Conservation (phyloP, 75 land plant genomes). For the Sequoia sempervirens region DNA sequence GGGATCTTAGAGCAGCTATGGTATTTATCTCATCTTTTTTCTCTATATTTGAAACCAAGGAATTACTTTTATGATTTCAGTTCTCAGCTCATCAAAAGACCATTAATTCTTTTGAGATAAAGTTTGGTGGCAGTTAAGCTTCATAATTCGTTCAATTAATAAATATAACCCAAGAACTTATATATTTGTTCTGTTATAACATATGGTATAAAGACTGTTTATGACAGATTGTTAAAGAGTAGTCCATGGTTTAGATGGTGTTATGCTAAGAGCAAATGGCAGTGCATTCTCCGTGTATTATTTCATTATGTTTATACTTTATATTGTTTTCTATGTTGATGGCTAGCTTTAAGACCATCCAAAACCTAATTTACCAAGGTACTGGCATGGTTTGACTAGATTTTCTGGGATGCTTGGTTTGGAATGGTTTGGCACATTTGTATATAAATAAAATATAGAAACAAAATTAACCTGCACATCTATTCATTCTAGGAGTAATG, state of each 20-base stretch:
- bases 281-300: background rate
- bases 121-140: background rate
- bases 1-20: slow-evolving; percentile 82
- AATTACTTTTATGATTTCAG: background rate
- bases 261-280: background rate
- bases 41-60: background rate
- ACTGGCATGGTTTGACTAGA: background rate
- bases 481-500: no score
- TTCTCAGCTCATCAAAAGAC: background rate
- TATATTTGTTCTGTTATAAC: background rate
- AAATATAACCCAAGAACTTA: background rate
- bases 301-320: background rate
- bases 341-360: background rate
- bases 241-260: background rate
- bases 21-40: slow-evolving; percentile 20
- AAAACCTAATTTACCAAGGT: background rate
- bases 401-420: background rate
- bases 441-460: no score
- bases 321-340: background rate
- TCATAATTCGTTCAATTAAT: background rate
- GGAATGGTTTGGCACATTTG: background rate
- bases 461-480: no score
- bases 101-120: background rate
- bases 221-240: background rate
- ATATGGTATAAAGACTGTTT: background rate